Base-by-base conservation (phyloP, 768 basidiomycete genomes). In the Suillus spraguei region DNA sequence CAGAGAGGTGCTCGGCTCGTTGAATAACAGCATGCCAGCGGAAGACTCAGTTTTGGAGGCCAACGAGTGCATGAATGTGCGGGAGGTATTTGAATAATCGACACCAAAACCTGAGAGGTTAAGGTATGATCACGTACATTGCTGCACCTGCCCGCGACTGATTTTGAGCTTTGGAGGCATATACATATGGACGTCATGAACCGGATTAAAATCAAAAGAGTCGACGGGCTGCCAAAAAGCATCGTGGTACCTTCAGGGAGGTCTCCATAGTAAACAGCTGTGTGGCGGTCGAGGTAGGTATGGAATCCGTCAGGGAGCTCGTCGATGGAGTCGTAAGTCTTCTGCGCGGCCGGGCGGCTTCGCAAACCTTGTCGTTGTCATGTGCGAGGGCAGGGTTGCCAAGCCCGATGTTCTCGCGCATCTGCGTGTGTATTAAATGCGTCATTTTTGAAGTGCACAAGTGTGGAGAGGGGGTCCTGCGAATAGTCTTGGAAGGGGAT, bases 401-500 rank as follows among this genome's bases (percentile, higher is more conserved):
- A 4, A 92, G 78, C 0, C 82, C 87, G 60, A 93, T 92, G 70
- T 93, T 94, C 62, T 93, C 91, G 67, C 79, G 82, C 52, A 94
- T 85, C 91, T 93, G 67, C 5, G 55, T 1, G 20, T 38, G 24
- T 5, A 8, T 24, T 13, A n/a, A 33, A 33, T 20, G 35, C 1
- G 17, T 7, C 16, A 22, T 11, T 54, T 49, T 22, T 17, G 4
- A 52, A 38, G 14, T 17, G 24, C 1, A 32, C 8, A 56, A 35
- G 24, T 16, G 32, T 2, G n/a, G 91, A 89, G 49, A 94, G 77
- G 0, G 91, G 91, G 71, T 92, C 92, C 67, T 87, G 81, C 0
- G 89, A 89, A 68, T 90, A 92, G 71, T 94, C 91, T 70, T 93
- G 91, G 75, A 92, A 92, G 24, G 93, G 82, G 24, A 88, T 88